Base-by-base conservation (phyloP, 169 alveolate species). In the Cryptosporidium xiaoi region DNA sequence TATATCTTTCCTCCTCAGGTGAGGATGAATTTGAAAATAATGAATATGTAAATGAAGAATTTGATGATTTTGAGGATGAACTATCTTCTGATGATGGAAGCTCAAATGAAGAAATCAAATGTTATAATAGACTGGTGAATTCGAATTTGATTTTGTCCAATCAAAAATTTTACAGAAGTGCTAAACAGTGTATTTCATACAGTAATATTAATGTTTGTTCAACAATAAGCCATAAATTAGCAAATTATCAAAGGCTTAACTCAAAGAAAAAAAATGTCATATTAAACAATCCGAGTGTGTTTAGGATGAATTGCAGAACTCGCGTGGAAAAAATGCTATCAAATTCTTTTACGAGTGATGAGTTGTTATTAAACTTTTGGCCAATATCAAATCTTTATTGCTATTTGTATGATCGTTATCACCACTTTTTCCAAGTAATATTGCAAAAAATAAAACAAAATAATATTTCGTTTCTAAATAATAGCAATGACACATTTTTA, bases 401-500 rank as follows among this genome's bases (percentile, higher is more conserved):
- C n/a, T 77, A 77, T 48, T 60, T 77, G 34, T 77, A 24, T 27
- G 71, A 77, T 27, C 87, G 64, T 34, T 77, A 60, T 40, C 18
- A 58, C 15, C 44, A 40, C 20, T 77, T 77, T 62, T 77, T 77
- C 64, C 62, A 62, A 27, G 6, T 77, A 24, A 77, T 77, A 27
- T 51, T 77, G 10, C 18, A 60, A 16, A 40, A 77, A 27, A 65
- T 77, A n/a, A 44, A 44, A 55, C 62, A 40, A 60, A 64, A 51
- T 40, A 46, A 40, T 12, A 40, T 77, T 77, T 77, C 87, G 1
- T 77, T 77, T 40, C 36, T 62, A 12, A 77, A 56, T 36, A 77
- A 77, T 60, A 53, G 87, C 4, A 77, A 77, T 40, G 87, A 77
- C 46, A 77, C 87, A 7, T 77, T 77, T 77, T 60, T 77, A 44